phyloP scores from a whole-genome alignment of 2,329 filamentous ascomycete species.

The Orbilia quercus region DNA sequence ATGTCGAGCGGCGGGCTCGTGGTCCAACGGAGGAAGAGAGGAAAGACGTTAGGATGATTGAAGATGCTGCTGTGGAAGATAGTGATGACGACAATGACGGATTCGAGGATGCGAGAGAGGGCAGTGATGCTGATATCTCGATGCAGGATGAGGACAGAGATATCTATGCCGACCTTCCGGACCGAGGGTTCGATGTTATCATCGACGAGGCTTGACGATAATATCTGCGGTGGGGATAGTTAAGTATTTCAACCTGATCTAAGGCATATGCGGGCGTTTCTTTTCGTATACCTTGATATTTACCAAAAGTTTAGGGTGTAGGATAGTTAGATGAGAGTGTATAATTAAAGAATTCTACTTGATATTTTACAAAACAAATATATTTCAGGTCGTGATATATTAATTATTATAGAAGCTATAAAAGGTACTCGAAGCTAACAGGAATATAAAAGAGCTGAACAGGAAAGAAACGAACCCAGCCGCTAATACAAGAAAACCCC shows the following conservation, averaged over 20 bases:
- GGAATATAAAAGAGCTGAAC: background rate
- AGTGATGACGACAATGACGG: conserved; percentile 30
- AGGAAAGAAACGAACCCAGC: background rate
- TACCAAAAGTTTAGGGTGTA: conserved; percentile 32
- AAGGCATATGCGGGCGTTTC: conserved; percentile 25
- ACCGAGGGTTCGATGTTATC: conserved; percentile 47
- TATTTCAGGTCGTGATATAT: background rate
- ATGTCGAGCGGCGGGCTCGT: conserved; percentile 9
- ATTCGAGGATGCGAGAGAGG: conserved; percentile 38
- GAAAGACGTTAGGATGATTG: conserved; percentile 17
- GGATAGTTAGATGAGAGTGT: conserved; percentile 32
- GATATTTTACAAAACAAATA: background rate
- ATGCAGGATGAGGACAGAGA: conserved; percentile 36
- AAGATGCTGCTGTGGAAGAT: background rate
- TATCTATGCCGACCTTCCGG: conserved; percentile 45
- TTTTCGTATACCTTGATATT: background rate
- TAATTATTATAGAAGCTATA: background rate
- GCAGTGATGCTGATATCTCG: conserved; percentile 31
- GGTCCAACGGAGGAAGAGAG: background rate
- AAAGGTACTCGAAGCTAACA: background rate
- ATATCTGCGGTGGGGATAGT: background rate
- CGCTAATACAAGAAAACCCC: background rate
- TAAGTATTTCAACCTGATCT: conserved; percentile 13
- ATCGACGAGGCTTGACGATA: conserved; percentile 27
- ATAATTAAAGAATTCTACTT: conserved; percentile 3